Base-by-base conservation (phyloP, 2,329 filamentous ascomycete genomes). In the Botryotinia calthae region DNA sequence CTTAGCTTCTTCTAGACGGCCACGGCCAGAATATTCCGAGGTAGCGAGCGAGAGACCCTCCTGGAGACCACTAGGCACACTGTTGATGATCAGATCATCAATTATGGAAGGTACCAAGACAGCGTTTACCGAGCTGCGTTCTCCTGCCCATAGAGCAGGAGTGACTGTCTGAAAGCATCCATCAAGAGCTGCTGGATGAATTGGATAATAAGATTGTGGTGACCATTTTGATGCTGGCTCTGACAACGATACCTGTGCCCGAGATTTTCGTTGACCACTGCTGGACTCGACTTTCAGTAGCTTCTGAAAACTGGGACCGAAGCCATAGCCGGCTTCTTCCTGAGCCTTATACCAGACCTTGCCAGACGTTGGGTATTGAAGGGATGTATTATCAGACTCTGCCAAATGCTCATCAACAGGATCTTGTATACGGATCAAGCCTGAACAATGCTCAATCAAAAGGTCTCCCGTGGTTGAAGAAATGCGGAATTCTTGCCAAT, bases 141-240 rank as follows among this genome's bases (percentile, higher is more conserved):
- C 71, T 42, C 76, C 77, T 31, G 72, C 70, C 77, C 73, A 78
- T 14, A 77, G 71, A 4, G 74, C 72, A n/a, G 75, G 74, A 8
- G 74, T 72, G 20, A 73, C 75, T 5, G 81, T 77, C 34, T 81
- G 82, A 12, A 81, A 71, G 51, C 74, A 78, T n/a, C 66, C 73
- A 71, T 82, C 82, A 5, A 83, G 74, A 10, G 74, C 74, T 16
- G 79, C 75, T 5, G 82, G 82, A 72, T 83, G 82, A 46, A 83
- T 71, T 4, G 71, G 51, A 70, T 83, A 82, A 4, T 31, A 34
- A 20, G 80, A 82, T 64, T 82, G 79, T 9, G 48, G 62, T 46
- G 75, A 51, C 78, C 72, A 44, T 37, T 61, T 61, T 48, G 73
- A 22, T 28, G 69, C 14, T 28, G 77, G 73, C 8, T 46, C 42